phyloP scores from a whole-genome alignment of 2,329 filamentous ascomycete species.

The Rachicladosporium sp. region DNA sequence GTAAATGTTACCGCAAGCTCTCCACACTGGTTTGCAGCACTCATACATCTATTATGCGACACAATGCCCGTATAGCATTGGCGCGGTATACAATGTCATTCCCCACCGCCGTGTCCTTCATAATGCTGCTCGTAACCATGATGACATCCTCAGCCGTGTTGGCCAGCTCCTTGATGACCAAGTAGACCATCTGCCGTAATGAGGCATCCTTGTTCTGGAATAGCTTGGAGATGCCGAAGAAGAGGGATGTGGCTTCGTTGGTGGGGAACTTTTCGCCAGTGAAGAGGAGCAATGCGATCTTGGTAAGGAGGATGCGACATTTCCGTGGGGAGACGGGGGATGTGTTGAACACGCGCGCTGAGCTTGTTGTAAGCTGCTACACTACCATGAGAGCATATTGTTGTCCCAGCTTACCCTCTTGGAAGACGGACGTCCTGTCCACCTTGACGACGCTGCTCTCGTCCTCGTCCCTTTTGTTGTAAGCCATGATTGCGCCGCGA shows the following conservation, averaged over 20 bases:
- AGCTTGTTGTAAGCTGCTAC: constrained; percentile 6
- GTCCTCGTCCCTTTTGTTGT: constrained; percentile 99
- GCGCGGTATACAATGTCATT: constrained; percentile 89
- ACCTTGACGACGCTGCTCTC: constrained; percentile 91
- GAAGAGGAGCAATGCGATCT: constrained; percentile 91
- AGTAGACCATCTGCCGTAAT: constrained; percentile 95
- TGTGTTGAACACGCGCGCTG: constrained; percentile 94
- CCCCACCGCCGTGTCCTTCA: constrained; percentile 96
- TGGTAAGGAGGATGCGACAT: constrained; percentile 95
- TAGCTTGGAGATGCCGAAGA: constrained; percentile 97
- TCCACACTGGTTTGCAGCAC: neutral
- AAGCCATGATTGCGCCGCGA: constrained; percentile 55
- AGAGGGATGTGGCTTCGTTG: constrained; percentile 93
- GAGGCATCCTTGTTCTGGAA: constrained; percentile 99
- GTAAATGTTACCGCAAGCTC: no score
- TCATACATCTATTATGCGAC: constrained; percentile 88
- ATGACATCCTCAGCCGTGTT: constrained; percentile 96
- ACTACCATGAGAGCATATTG: no score
- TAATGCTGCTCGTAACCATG: constrained; percentile 98
- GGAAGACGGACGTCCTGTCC: constrained; percentile 94
- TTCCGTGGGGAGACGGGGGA: constrained; percentile 91
- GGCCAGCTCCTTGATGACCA: constrained; percentile 95
- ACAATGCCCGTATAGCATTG: constrained; percentile 90
- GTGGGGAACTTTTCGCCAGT: constrained; percentile 94
- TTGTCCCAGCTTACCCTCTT: constrained; percentile 63